Base-by-base conservation (phyloP, 306 rosid species). In the Betula pendula region DNA sequence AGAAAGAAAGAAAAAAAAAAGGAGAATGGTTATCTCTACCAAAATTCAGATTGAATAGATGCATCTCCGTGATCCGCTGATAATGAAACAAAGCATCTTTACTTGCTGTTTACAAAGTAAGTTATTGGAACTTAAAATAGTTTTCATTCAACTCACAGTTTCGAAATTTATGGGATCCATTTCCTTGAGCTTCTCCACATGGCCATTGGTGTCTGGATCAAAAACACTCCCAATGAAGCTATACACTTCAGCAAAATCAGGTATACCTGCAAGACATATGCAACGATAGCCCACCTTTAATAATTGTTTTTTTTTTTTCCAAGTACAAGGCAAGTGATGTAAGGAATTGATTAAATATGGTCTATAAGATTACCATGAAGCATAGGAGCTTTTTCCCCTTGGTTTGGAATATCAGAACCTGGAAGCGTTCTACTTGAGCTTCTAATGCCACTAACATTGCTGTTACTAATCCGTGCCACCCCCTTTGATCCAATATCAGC, bases 111-210 rank as follows among this genome's bases (percentile, higher is more conserved):
- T 8, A 35, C 16, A 66, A 66, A 40, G 52, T 16, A 56, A 80
- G 76, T 42, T 51, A 47, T 44, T 48, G 22, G 71, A 71, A 81
- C 58, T 55, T 55, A 51, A 68, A 44, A 35, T 22, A 78, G 67
- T 48, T 60, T 69, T 75, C 79, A 75, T 51, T 52, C 62, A 84
- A 88, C 97, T 88, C 77, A 94, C 98, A 66, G 97, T 91, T 88
- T 94, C 97, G 43, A 91, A 91, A 86, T 90, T 94, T 69, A 94
- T 90, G 75, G 98, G 98, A 83, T 91, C 96, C 98, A 94, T 94
- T 88, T 91, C 98, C 83, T 90, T 90, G 75, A 94, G 89, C 89
- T 88, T 94, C 79, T 88, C 87, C 67, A 88, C 90, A 67, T 88
- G 98, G 55, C 87, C 94, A 2, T 88, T 77, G 24, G 89, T 77